Base-by-base conservation (phyloP, 805 yeast genomes). In the Pichia manshurica region DNA sequence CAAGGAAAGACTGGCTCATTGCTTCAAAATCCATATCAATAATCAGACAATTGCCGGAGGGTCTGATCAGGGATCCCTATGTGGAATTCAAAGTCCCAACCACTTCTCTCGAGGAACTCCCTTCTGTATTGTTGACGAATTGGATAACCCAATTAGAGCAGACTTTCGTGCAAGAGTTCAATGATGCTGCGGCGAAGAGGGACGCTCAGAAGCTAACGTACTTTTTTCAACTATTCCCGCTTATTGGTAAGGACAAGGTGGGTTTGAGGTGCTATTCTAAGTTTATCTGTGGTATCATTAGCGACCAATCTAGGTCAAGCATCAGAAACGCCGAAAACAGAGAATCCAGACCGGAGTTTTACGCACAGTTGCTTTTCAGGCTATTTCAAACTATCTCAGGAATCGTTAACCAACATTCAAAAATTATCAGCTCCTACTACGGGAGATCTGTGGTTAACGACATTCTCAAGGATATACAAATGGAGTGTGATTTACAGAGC, bases 401-500 rank as follows among this genome's bases (percentile, higher is more conserved):
- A 42, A 88, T 93, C 65, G 75, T 93, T 20, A 81, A 82, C 39
- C 96, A 89, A 59, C 98, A 93, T 62, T 79, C 93, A 0, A 83
- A 82, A 10, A 75, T 93, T 35, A 88, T 93, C 23, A 77, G 74
- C 37, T 73, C 73, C 42, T 84, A 82, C 60, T 93, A 93, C 60
- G 95, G 91, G 17, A 67, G 68, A 2, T 53, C 67, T 9, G 81
- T 82, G 15, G 81, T 90, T 72, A 67, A 74, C 3, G 73, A 74
- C 31, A 89, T 91, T 9, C 73, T 90, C 55, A 78, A 76, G 17
- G 77, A 78, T 43, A 82, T 93, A 29, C 96, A 91, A 65, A 71
- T 77, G 43, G 99, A 93, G 60, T 82, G 93, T 28, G 99, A 93
- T 60, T 73, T 90, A n/a, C 99, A 93, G 60, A 83, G 91, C 22